These are phyloP conservation scores for Fusarium sarcochroum DNA, from an alignment of 2,329 filamentous ascomycete species.

Conservation along the genomic window DNA sequence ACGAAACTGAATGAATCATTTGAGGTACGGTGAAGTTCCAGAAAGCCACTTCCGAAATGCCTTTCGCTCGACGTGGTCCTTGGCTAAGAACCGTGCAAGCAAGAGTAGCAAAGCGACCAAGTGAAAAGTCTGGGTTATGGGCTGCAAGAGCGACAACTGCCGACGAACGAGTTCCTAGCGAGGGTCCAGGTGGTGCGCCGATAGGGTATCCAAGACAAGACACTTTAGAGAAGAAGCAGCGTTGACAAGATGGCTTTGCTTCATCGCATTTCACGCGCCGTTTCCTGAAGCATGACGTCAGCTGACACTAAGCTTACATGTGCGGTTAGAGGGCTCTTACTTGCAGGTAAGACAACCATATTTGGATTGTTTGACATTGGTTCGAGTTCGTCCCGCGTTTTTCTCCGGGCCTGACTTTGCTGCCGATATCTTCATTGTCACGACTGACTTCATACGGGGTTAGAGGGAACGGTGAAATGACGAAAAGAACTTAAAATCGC, in stretches of 20 bases:
- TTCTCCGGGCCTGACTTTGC: background rate
- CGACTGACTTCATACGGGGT: too few relatives aligned
- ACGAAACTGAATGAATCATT: slow-evolving; percentile 24
- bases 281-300: slow-evolving; percentile 12
- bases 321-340: background rate
- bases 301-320: background rate
- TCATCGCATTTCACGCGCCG: slow-evolving; percentile 38
- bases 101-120: slow-evolving; percentile 14
- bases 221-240: slow-evolving; percentile 24
- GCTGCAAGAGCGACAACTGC: background rate
- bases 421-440: background rate
- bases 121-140: background rate
- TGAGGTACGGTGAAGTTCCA: slow-evolving; percentile 29
- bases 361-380: slow-evolving; percentile 38
- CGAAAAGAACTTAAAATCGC: too few relatives aligned
- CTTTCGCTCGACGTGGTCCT: slow-evolving; percentile 24
- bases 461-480: too few relatives aligned
- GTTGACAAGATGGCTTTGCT: slow-evolving; percentile 29
- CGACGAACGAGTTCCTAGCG: background rate
- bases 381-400: slow-evolving; percentile 12
- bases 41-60: slow-evolving; percentile 9
- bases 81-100: slow-evolving; percentile 18
- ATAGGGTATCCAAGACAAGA: slow-evolving; percentile 24
- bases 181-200: slow-evolving; percentile 7
- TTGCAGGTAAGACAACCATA: slow-evolving; percentile 39